phyloP scores from a whole-genome alignment of 2,329 filamentous ascomycete species.

The Cladosporium velox region DNA sequence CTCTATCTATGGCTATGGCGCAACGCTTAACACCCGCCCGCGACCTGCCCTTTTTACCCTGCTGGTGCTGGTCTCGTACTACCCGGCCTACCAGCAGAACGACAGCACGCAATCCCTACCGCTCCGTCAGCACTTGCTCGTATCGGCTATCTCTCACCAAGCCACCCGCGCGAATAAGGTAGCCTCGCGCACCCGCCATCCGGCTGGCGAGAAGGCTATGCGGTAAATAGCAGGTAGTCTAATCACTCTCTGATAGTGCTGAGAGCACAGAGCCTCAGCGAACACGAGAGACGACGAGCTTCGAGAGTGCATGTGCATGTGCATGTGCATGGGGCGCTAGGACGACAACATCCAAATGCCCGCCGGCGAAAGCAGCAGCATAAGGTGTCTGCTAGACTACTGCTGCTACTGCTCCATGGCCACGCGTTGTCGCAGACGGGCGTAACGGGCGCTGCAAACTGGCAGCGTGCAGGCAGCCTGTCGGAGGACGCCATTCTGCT shows the following conservation, averaged over 20 bases:
- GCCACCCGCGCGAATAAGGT: not conserved
- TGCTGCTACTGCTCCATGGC: not conserved
- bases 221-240: not conserved
- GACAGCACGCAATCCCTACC: not conserved
- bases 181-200: not conserved
- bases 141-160: not conserved
- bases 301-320: not conserved
- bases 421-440: constrained; percentile 10
- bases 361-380: not conserved
- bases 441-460: not conserved
- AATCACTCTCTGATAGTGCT: constrained; percentile 1
- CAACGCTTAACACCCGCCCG: no score
- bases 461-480: not conserved
- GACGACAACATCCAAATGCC: not conserved
- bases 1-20: not conserved
- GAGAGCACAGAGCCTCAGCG: constrained; percentile 9
- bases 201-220: not conserved
- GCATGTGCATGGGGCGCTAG: not conserved
- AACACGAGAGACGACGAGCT: not conserved
- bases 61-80: not conserved
- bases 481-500: not conserved
- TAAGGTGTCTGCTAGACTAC: not conserved
- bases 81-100: not conserved
- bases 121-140: constrained; percentile 4
- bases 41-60: no score